A percentile compares a stretch with the other conserved stretches of the same genome.
Evolutionary conservation across 2,329 filamentous ascomycete genomes (phyloP).

Genomic region (Chalaropsis thielavioides): DNA sequence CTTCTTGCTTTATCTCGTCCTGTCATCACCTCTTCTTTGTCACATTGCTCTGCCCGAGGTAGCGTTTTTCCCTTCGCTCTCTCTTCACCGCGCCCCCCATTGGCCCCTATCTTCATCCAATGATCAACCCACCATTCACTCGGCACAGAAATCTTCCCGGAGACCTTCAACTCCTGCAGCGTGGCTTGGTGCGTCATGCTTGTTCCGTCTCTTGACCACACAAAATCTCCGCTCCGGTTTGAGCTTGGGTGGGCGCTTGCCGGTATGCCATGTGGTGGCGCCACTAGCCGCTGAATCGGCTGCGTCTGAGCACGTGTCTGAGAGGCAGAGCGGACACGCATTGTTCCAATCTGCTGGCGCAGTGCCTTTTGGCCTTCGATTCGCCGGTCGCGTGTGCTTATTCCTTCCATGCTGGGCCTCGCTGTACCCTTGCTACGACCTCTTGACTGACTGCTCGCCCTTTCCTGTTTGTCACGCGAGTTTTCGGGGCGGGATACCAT

Average conservation of each 20-base stretch:
- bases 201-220: neutral
- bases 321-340: constrained; percentile 3
- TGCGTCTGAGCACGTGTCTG: neutral
- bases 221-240: neutral
- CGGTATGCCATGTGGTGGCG: neutral
- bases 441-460: neutral
- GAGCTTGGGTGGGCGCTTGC: neutral
- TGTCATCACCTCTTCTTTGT: too few relatives aligned
- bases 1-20: too few relatives aligned
- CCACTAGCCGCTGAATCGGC: neutral
- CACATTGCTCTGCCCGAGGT: neutral
- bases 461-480: neutral
- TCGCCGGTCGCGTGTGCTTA: neutral
- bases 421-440: neutral
- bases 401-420: neutral
- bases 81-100: neutral
- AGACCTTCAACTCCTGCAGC: neutral
- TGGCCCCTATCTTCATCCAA: neutral
- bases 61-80: too few relatives aligned
- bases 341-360: constrained; percentile 6
- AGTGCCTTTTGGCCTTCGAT: constrained; percentile 3
- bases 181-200: neutral
- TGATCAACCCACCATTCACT: neutral
- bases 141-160: too few relatives aligned
- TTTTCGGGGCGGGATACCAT: neutral